Evolutionary conservation across 768 basidiomycete species (phyloP).

Genomic region (Gymnopilus dilepis): DNA sequence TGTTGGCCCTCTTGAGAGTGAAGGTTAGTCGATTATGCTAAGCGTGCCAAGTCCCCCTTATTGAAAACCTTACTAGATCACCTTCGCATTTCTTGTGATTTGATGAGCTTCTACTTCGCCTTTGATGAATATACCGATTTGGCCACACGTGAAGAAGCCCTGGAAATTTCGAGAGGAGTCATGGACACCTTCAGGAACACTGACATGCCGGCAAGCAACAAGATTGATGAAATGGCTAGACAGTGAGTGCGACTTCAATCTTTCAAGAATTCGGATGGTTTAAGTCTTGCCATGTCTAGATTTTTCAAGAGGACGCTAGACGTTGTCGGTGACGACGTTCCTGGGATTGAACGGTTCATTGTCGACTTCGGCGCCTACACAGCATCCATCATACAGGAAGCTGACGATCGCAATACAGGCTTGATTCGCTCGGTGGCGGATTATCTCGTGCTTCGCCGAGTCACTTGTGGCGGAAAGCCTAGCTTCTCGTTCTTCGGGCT

Average conservation of each 20-base stretch:
- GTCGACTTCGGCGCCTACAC: conserved; percentile 32
- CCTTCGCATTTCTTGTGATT: conserved; percentile 39
- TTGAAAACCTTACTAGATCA: no score
- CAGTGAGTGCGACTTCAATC: conserved; percentile 37
- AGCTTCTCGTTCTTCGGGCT: conserved; percentile 45
- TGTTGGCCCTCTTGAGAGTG: background rate
- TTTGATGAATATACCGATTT: conserved; percentile 57
- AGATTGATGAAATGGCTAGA: conserved; percentile 42
- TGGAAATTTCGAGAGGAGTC: conserved; percentile 35
- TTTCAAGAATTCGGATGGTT: background rate
- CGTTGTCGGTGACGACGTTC: conserved; percentile 14
- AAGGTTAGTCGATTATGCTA: background rate
- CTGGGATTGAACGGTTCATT: conserved; percentile 20
- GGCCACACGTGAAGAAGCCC: conserved; percentile 34
- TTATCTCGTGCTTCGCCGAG: conserved; percentile 47
- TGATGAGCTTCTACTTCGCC: conserved; percentile 56
- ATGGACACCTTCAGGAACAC: conserved; percentile 42
- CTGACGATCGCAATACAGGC: conserved; percentile 40
- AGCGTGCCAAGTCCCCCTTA: no score
- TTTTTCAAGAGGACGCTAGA: conserved; percentile 19
- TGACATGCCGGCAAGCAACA: conserved; percentile 28
- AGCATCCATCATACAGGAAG: conserved; percentile 45
- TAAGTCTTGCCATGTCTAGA: conserved; percentile 6
- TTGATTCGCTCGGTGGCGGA: conserved; percentile 37
- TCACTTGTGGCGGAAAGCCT: conserved; percentile 46